phyloP scores from a whole-genome alignment of 208 protist species.

The Crithidia brevicula region DNA sequence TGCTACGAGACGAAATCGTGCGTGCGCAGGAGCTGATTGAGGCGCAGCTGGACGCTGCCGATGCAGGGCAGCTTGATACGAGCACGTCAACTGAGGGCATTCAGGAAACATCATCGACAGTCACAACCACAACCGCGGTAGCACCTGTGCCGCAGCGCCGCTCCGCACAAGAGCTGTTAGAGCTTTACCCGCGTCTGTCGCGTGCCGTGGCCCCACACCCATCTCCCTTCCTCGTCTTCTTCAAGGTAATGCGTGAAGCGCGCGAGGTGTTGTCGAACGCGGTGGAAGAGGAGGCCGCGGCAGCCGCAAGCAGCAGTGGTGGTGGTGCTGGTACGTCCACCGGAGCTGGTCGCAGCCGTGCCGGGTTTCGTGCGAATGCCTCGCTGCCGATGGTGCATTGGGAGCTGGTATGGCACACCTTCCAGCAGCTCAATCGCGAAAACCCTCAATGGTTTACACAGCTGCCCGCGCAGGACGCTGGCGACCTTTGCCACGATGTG shows the following conservation, averaged over 20 bases:
- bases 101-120: neutral
- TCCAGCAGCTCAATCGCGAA: conserved; percentile 79
- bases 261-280: conserved; percentile 57
- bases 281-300: conserved; percentile 15
- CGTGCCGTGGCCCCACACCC: conserved; percentile 53
- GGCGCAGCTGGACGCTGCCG: conserved; percentile 22
- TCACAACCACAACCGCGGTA: neutral
- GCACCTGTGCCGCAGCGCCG: neutral
- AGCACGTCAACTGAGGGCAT: neutral
- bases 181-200: conserved; percentile 15
- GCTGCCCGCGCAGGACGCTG: conserved; percentile 55
- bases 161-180: neutral
- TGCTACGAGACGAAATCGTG: conserved; percentile 43
- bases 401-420: conserved; percentile 75
- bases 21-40: conserved; percentile 25
- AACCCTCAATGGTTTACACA: conserved; percentile 65
- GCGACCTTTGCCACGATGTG: conserved; percentile 63
- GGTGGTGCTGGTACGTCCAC: neutral
- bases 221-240: conserved; percentile 76
- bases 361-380: conserved; percentile 9
- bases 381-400: conserved; percentile 85
- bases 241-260: conserved; percentile 72
- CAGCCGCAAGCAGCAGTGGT: neutral
- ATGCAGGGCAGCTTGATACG: neutral
- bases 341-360: neutral